Evolutionary conservation across 192 early-diverging fungal genomes (phyloP).

Genomic region (Backusella psychrophila): DNA sequence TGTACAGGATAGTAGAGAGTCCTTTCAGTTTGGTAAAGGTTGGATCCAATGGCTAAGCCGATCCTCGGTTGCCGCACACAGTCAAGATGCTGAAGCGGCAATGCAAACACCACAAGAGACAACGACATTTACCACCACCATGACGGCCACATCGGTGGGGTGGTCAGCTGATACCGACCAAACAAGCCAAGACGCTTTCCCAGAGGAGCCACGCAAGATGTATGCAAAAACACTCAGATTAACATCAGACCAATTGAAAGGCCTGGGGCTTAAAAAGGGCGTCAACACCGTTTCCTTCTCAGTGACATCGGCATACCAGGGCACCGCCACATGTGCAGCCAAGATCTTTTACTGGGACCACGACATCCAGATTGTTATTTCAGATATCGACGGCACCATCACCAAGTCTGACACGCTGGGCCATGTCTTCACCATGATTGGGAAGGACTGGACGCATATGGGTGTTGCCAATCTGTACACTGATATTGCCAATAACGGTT

Average conservation of each 20-base stretch:
- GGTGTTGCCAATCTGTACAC: conserved; percentile 97
- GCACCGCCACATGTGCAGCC: conserved; percentile 74
- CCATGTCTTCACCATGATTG: conserved; percentile 96
- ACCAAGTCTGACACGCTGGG: conserved; percentile 97
- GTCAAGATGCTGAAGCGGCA: background rate
- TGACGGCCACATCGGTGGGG: conserved; percentile 28
- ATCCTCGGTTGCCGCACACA: conserved; percentile 25
- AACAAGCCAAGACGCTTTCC: background rate
- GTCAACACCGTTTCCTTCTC: conserved; percentile 89
- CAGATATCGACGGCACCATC: conserved; percentile 98
- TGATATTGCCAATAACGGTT: conserved; percentile 91
- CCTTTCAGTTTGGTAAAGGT: conserved; percentile 35
- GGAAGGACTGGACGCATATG: conserved; percentile 97
- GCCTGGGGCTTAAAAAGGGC: conserved; percentile 77
- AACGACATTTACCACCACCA: conserved; percentile 35
- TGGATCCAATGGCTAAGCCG: conserved; percentile 40
- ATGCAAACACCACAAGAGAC: background rate
- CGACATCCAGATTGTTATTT: conserved; percentile 88
- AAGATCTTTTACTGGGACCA: conserved; percentile 89
- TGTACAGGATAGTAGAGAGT: conserved; percentile 22
- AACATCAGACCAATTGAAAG: conserved; percentile 87
- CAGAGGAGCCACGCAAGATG: conserved; percentile 27
- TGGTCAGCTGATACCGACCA: conserved; percentile 12
- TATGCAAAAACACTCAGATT: conserved; percentile 90
- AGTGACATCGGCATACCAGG: conserved; percentile 75